Percentiles rank a stretch among this genome's conserved stretches.
Evolutionary conservation across 768 basidiomycete genomes (phyloP).

Genomic region (Hemileccinum impolitum): DNA sequence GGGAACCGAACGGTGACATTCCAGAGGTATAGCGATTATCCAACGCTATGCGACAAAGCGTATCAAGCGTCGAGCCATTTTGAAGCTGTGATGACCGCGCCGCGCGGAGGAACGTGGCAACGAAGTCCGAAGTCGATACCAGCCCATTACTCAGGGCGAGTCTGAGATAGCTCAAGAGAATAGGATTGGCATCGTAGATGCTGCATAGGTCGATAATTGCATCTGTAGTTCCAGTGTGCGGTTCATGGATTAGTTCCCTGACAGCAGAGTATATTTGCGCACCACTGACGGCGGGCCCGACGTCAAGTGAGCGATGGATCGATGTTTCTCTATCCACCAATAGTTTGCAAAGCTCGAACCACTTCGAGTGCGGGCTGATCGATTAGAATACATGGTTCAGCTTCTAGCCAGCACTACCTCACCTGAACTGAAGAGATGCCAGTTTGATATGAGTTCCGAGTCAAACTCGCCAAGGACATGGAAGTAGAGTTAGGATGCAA

Average conservation of each 20-base stretch:
- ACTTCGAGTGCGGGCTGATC: constrained; percentile 39
- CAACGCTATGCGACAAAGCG: constrained; percentile 63
- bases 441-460: constrained; percentile 70
- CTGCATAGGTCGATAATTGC: constrained; percentile 66
- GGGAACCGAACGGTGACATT: constrained; percentile 48
- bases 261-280: constrained; percentile 1
- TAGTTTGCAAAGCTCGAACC: constrained; percentile 63
- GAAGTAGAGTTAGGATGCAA: background rate
- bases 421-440: constrained; percentile 66
- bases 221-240: constrained; percentile 39
- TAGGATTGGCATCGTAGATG: constrained; percentile 66
- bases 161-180: constrained; percentile 63
- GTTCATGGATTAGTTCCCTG: constrained; percentile 2
- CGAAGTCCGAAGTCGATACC: constrained; percentile 56
- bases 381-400: constrained; percentile 1
- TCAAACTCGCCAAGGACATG: constrained; percentile 70
- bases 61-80: constrained; percentile 62
- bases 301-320: constrained; percentile 34
- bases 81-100: constrained; percentile 64
- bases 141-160: constrained; percentile 53
- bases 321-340: constrained; percentile 49
- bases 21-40: constrained; percentile 62
- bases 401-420: constrained; percentile 16
- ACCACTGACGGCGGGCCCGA: constrained; percentile 65
- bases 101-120: constrained; percentile 64